Conservation (phyloP, 2,329 filamentous ascomycete species). For the Alternaria novae-zelandiae region DNA sequence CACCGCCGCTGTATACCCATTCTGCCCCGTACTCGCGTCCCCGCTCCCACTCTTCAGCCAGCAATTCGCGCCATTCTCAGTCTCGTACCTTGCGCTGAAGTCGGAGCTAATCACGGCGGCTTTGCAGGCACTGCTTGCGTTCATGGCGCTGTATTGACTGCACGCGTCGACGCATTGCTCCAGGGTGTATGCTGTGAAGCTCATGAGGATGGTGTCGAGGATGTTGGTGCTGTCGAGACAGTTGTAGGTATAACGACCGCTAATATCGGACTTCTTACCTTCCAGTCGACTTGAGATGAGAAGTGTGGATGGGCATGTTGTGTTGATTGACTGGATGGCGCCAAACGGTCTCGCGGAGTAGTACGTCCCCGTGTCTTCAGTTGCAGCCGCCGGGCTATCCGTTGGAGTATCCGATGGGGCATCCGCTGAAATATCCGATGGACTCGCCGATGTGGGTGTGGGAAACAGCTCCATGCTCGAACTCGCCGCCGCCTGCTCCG, state of each 20-base stretch:
- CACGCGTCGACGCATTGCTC: conserved; percentile 11
- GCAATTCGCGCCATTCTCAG: conserved; percentile 3
- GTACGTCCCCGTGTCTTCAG: neutral
- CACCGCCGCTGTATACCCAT: conserved; percentile 3
- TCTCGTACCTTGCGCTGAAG: neutral
- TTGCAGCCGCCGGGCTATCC: neutral
- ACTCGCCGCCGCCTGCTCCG: neutral
- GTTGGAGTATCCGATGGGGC: neutral
- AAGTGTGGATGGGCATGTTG: conserved; percentile 1
- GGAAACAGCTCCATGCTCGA: neutral
- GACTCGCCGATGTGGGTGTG: neutral
- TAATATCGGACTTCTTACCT: conserved; percentile 1
- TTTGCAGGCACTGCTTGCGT: neutral
- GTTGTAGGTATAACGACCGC: conserved; percentile 4
- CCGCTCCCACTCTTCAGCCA: neutral
- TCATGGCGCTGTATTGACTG: conserved; percentile 9
- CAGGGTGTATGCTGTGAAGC: conserved; percentile 7
- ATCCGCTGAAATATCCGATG: neutral
- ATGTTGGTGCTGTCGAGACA: conserved; percentile 11
- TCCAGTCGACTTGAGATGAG: conserved; percentile 2
- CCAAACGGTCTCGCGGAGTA: conserved; percentile 2
- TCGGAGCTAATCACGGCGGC: conserved; percentile 2
- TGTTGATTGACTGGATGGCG: conserved; percentile 1
- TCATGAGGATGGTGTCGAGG: neutral
- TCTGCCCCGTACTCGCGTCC: neutral